Evolutionary conservation across 352 stramenopile genomes (phyloP).

Genomic region (Pythium phragmiticola): DNA sequence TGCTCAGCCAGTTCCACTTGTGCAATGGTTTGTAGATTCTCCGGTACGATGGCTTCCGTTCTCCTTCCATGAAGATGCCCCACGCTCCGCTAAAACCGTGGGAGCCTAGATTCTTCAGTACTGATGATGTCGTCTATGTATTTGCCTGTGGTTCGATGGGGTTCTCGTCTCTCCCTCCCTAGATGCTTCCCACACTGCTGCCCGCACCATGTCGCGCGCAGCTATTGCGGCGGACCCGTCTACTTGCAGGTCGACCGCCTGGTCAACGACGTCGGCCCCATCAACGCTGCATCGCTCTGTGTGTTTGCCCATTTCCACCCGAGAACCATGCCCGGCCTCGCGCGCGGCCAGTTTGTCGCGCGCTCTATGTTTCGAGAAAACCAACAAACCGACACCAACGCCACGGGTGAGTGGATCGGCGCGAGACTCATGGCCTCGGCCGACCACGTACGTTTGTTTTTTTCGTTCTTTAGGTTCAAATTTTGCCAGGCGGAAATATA

Average conservation of each 20-base stretch:
- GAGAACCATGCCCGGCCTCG: not conserved
- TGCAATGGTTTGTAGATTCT: slow-evolving; percentile 7
- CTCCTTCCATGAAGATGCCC: not conserved
- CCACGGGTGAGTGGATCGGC: slow-evolving; percentile 56
- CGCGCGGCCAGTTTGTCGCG: slow-evolving; percentile 2
- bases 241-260: slow-evolving; percentile 34
- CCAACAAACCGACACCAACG: slow-evolving; percentile 20
- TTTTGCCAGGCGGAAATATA: too few species aligned
- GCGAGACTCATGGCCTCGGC: slow-evolving; percentile 21
- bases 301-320: slow-evolving; percentile 15
- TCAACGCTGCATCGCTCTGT: slow-evolving; percentile 24
- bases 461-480: too few species aligned
- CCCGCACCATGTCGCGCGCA: slow-evolving; percentile 51
- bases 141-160: too few species aligned
- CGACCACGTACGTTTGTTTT: slow-evolving; percentile 13
- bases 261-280: not conserved
- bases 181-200: slow-evolving; percentile 68
- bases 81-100: too few species aligned
- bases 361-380: slow-evolving; percentile 20
- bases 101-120: too few species aligned
- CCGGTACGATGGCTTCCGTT: slow-evolving; percentile 2
- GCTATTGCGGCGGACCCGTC: slow-evolving; percentile 57
- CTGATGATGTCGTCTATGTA: too few species aligned
- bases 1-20: not conserved
- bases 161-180: not conserved